Conservation (phyloP, 345 rosid genomes). For the Passiflora organensis region DNA sequence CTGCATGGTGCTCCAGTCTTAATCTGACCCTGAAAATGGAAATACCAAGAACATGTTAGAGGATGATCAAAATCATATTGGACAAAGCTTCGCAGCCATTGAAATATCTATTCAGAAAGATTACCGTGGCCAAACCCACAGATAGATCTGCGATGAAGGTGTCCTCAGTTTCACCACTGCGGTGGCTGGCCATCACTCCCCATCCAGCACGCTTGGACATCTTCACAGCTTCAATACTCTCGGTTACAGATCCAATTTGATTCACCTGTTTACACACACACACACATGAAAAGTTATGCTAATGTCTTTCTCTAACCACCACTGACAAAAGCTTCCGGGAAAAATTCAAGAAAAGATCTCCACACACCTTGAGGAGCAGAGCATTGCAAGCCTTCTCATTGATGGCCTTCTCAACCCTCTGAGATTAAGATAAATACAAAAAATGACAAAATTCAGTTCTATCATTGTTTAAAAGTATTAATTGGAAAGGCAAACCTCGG, state of each 20-base stretch:
- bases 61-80: not conserved
- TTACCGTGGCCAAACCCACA: conserved; percentile 52
- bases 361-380: conserved; percentile 46
- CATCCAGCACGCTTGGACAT: conserved; percentile 52
- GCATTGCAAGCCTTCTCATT: conserved; percentile 49
- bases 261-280: conserved; percentile 35
- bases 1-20: conserved; percentile 73
- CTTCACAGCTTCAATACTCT: conserved; percentile 51
- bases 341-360: not conserved
- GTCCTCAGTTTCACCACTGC: conserved; percentile 58
- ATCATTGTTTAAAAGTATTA: too few species aligned
- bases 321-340: too few species aligned
- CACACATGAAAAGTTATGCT: too few species aligned
- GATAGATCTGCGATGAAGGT: conserved; percentile 54
- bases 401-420: conserved; percentile 60
- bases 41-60: not conserved
- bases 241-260: conserved; percentile 53
- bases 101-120: not conserved
- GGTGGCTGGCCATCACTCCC: conserved; percentile 58
- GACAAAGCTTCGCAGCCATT: not conserved
- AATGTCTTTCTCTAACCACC: not conserved
- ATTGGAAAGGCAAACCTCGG: too few species aligned
- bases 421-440: conserved; percentile 4
- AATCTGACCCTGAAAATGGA: conserved; percentile 47
- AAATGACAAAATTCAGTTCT: too few species aligned